Conservation (phyloP, 1,284 basidiomycete species). For the Mycena sp. region DNA sequence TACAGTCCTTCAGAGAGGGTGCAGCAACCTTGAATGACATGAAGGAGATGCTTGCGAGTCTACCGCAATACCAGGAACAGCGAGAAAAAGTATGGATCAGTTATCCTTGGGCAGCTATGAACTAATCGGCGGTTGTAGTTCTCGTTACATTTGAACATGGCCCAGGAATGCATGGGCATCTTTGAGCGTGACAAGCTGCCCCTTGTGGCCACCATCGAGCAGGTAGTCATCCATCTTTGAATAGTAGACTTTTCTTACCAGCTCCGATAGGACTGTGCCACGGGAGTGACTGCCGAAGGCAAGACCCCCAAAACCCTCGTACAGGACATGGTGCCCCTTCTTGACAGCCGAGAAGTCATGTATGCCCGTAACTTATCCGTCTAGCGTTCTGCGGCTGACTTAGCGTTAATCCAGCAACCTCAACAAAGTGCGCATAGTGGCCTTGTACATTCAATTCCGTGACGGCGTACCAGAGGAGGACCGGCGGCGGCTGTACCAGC, state of each 20-base stretch:
- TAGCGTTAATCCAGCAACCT: constrained; percentile 64
- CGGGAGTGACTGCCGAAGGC: constrained; percentile 88
- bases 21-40: constrained; percentile 94
- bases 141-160: constrained; percentile 96
- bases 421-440: constrained; percentile 97
- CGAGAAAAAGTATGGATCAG: constrained; percentile 81
- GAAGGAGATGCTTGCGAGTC: constrained; percentile 97
- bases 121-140: constrained; percentile 63
- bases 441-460: constrained; percentile 94
- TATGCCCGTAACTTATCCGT: constrained; percentile 46
- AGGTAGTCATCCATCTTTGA: constrained; percentile 53
- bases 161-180: constrained; percentile 94
- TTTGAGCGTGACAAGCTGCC: constrained; percentile 92
- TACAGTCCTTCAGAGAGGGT: constrained; percentile 61
- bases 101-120: not conserved
- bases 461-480: constrained; percentile 99
- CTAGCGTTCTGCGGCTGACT: constrained; percentile 1
- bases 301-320: constrained; percentile 93
- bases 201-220: constrained; percentile 91
- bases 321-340: constrained; percentile 97
- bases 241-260: constrained; percentile 15
- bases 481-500: constrained; percentile 92
- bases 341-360: constrained; percentile 89
- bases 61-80: constrained; percentile 96
- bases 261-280: constrained; percentile 81